Evolutionary conservation across 2,329 filamentous ascomycete genomes (phyloP).

Genomic region (Hymenoscyphus fructigenus): DNA sequence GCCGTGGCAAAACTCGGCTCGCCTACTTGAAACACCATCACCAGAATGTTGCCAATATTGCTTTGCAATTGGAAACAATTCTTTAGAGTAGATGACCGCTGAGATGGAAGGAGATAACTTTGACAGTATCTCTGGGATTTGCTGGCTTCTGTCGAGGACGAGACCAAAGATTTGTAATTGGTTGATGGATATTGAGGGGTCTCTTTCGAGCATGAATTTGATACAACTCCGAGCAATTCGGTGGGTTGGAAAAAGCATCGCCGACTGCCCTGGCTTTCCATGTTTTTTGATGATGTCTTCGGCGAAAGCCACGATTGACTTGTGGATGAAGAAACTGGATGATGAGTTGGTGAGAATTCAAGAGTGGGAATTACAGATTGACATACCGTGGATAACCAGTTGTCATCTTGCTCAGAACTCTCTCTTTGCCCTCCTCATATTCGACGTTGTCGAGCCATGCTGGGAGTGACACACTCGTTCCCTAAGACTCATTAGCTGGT

Average conservation of each 20-base stretch:
- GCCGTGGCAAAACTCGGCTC: slow-evolving; percentile 83
- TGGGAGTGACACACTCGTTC: slow-evolving; percentile 91
- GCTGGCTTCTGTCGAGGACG: slow-evolving; percentile 56
- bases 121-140: slow-evolving; percentile 50
- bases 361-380: neutral
- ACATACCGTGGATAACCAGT: slow-evolving; percentile 83
- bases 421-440: slow-evolving; percentile 89
- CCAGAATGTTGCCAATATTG: slow-evolving; percentile 97
- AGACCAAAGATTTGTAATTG: slow-evolving; percentile 61
- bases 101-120: slow-evolving; percentile 61
- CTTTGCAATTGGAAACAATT: slow-evolving; percentile 73
- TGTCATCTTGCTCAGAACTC: slow-evolving; percentile 81
- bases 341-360: slow-evolving; percentile 25
- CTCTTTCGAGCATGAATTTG: slow-evolving; percentile 66
- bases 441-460: slow-evolving; percentile 89
- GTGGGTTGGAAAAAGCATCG: slow-evolving; percentile 79
- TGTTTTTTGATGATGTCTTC: slow-evolving; percentile 63
- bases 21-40: slow-evolving; percentile 85
- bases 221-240: slow-evolving; percentile 70
- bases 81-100: slow-evolving; percentile 69
- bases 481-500: slow-evolving; percentile 52
- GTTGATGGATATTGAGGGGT: slow-evolving; percentile 49
- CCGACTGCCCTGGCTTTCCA: slow-evolving; percentile 61
- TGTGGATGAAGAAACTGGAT: slow-evolving; percentile 85
- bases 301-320: slow-evolving; percentile 73